Evolutionary conservation across 768 basidiomycete species (phyloP).

Genomic region (Pilatotrama ljubarskyi): DNA sequence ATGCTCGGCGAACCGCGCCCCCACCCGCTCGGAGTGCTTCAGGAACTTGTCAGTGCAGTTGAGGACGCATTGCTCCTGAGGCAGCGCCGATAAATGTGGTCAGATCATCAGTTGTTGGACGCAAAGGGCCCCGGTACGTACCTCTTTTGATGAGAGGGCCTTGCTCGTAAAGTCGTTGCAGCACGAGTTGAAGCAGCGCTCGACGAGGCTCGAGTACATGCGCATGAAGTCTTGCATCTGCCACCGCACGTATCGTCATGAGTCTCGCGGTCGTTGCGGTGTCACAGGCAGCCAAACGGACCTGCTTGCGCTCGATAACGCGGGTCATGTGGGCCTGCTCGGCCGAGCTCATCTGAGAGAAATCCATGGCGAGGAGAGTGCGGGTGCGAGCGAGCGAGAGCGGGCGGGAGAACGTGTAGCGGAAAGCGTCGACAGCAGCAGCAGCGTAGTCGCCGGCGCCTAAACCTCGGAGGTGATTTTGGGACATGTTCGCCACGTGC

Average conservation of each 20-base stretch:
- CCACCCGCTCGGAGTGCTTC: constrained; percentile 93
- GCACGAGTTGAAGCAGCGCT: constrained; percentile 94
- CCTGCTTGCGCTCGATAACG: constrained; percentile 97
- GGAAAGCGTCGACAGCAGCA: background rate
- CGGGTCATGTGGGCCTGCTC: constrained; percentile 97
- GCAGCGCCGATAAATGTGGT: constrained; percentile 5
- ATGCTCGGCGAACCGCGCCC: constrained; percentile 87
- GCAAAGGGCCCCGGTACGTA: constrained; percentile 28
- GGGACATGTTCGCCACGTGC: background rate
- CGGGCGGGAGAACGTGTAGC: background rate
- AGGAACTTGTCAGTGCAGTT: constrained; percentile 98
- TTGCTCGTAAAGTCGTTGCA: constrained; percentile 97
- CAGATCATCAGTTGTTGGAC: background rate
- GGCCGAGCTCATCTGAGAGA: constrained; percentile 82
- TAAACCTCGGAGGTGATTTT: background rate
- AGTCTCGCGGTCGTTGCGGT: background rate
- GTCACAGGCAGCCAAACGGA: constrained; percentile 31
- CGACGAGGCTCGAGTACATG: constrained; percentile 92
- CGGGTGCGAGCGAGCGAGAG: constrained; percentile 7
- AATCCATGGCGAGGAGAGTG: constrained; percentile 64
- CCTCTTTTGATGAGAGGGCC: constrained; percentile 92
- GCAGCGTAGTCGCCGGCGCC: background rate
- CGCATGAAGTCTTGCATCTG: constrained; percentile 99
- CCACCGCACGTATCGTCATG: background rate
- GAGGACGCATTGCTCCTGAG: constrained; percentile 82